A percentile compares a stretch with the other conserved stretches of the same genome.
These are phyloP conservation scores for Baorangia bicolor DNA, from an alignment of 768 basidiomycete species.

Conservation along the genomic window DNA sequence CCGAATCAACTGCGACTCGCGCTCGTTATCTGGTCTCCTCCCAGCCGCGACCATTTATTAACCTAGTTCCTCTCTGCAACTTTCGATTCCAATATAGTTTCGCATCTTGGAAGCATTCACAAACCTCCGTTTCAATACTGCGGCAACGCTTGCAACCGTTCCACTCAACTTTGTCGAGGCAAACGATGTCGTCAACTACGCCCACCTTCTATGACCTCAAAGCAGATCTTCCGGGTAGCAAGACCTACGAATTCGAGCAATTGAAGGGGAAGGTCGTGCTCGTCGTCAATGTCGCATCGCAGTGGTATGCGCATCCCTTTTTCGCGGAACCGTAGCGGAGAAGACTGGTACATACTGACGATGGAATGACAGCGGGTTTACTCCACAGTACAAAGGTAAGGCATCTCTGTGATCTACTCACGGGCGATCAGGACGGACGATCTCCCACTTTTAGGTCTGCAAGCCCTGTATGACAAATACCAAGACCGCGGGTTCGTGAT, in stretches of 20 bases:
- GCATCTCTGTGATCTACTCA: background rate
- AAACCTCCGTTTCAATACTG: background rate
- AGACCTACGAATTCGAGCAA: slow-evolving; percentile 60
- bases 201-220: slow-evolving; percentile 65
- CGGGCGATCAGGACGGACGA: background rate
- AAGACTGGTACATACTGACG: background rate
- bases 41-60: background rate
- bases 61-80: background rate
- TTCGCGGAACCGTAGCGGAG: background rate
- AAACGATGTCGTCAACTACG: slow-evolving; percentile 27
- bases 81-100: background rate
- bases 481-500: slow-evolving; percentile 73
- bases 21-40: background rate
- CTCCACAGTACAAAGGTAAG: slow-evolving; percentile 72
- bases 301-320: slow-evolving; percentile 43
- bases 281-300: slow-evolving; percentile 75
- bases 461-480: slow-evolving; percentile 79
- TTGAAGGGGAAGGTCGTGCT: slow-evolving; percentile 77
- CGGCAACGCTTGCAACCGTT: slow-evolving; percentile 9
- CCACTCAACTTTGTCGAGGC: slow-evolving; percentile 12
- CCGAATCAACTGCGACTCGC: background rate
- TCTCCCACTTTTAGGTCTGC: slow-evolving; percentile 55
- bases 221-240: slow-evolving; percentile 55
- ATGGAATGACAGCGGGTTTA: slow-evolving; percentile 63
- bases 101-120: background rate